Evolutionary conservation across 2,329 filamentous ascomycete genomes (phyloP), one percentile per base, ranked within the genome.

Genomic region (Lachnellula willkommii): DNA sequence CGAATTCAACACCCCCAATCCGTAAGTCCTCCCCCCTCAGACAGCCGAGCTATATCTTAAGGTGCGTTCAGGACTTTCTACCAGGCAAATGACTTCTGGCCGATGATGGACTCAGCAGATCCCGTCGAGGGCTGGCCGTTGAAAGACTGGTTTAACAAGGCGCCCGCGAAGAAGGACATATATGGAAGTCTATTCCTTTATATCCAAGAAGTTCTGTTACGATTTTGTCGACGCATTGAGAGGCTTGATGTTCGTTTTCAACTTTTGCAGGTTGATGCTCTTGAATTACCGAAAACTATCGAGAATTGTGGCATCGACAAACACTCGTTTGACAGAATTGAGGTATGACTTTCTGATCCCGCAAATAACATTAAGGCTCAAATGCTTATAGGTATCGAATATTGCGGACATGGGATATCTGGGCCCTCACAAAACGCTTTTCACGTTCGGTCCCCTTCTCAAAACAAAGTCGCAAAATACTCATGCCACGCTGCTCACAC

Each of bases 401-500:
- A 72, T 75, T 22, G 59, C 67, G 11, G 73, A 77, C 50, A 11
- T 26, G 0, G 58, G 56, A 12, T 74, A 68, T 36, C 40, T 73
- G 2, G 72, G 73, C 0, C 59, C 66, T 3, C 6, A 51, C 2
- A 32, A 14, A 0, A 68, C 64, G 0, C 54, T 75, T 1, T 0
- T 8, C 0, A 45, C 50, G 3, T 68, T 76, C 50, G 58, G 53
- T 2, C 69, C 68, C 0, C 52, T 75, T 1, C 70, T 77, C 3
- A 65, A 72, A 39, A 11, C 47, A 0, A 66, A 56, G 6, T 1
- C 8, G 1, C 50, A 66, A 5, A 77, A 76, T 54, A 68, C 70
- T 0, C 65, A 73, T 28, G 74, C 75, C 1, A 73, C 72, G 0
- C 63, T 77, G 1, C 55, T 78, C n/a, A 69, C 70, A 9, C 66